A percentile compares a stretch with the other conserved stretches of the same genome.
phyloP scores from a whole-genome alignment of 352 stramenopile species.

The Pythium oligandrum region DNA sequence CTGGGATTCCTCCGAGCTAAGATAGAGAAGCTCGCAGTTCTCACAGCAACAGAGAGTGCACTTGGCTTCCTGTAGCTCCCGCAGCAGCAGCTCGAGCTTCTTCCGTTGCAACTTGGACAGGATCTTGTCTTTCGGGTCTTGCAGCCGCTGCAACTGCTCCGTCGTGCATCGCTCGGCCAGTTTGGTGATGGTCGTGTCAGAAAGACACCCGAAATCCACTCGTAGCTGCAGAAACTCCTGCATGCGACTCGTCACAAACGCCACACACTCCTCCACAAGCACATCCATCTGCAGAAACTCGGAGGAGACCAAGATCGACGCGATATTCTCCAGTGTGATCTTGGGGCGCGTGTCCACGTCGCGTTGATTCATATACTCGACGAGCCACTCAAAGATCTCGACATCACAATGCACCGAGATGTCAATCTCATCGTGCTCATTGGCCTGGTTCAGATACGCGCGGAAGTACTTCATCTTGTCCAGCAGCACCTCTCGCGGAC shows the following conservation, averaged over 20 bases:
- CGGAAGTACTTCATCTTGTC: constrained; percentile 91
- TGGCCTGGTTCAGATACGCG: constrained; percentile 69
- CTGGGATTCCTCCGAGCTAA: constrained; percentile 14
- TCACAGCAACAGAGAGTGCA: constrained; percentile 29
- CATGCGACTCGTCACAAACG: constrained; percentile 66
- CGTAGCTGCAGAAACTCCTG: constrained; percentile 82
- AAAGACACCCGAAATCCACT: constrained; percentile 85
- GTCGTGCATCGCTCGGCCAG: constrained; percentile 58
- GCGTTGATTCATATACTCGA: constrained; percentile 80
- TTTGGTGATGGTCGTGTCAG: constrained; percentile 60
- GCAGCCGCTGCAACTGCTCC: constrained; percentile 54
- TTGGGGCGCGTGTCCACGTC: constrained; percentile 36
- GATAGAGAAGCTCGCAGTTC: constrained; percentile 43
- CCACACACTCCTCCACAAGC: constrained; percentile 81
- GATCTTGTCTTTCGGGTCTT: constrained; percentile 87
- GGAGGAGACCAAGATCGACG: constrained; percentile 88
- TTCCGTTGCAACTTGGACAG: constrained; percentile 80
- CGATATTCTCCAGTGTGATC: constrained; percentile 69
- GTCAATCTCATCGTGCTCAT: constrained; percentile 87
- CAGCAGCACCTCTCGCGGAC: constrained; percentile 71
- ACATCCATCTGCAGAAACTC: constrained; percentile 90
- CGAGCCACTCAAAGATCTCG: constrained; percentile 89
- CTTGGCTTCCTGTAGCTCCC: constrained; percentile 20
- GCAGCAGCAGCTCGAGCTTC: constrained; percentile 65
- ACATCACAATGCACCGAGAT: constrained; percentile 92